Conservation (phyloP, 2,329 filamentous ascomycete species). For the Decorospora gaudefroyi region DNA sequence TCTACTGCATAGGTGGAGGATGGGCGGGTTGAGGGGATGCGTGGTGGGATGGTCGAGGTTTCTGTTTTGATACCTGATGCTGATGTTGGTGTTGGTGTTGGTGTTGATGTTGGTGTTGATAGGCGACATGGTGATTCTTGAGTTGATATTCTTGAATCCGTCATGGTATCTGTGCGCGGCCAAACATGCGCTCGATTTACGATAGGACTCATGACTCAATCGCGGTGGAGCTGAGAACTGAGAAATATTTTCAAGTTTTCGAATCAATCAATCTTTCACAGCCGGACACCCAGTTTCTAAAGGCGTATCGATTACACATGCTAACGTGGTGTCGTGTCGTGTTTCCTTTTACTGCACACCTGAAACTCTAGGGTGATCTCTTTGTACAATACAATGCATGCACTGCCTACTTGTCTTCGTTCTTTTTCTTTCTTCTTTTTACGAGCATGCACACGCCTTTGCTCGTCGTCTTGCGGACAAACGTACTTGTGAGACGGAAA, state of each 20-base stretch:
- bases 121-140: not conserved
- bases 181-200: slow-evolving; percentile 1
- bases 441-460: too few relatives aligned
- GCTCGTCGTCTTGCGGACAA: too few relatives aligned
- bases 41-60: too few relatives aligned
- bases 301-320: slow-evolving; percentile 2
- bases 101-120: not conserved
- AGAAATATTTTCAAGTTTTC: too few relatives aligned
- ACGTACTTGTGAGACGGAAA: too few relatives aligned
- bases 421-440: too few relatives aligned
- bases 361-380: too few relatives aligned
- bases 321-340: slow-evolving; percentile 1
- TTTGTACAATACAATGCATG: slow-evolving; percentile 9
- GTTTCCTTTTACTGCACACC: not conserved
- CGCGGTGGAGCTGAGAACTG: too few relatives aligned
- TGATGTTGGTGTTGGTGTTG: not conserved
- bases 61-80: not conserved
- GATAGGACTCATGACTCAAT: slow-evolving; percentile 4
- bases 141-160: not conserved
- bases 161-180: slow-evolving; percentile 1
- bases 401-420: slow-evolving; percentile 4
- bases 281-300: too few relatives aligned
- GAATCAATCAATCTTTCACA: too few relatives aligned
- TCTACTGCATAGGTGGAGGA: too few relatives aligned
- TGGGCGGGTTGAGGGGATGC: too few relatives aligned